Evolutionary conservation across 2,329 filamentous ascomycete species (phyloP).

Genomic region (Dothistroma pini): DNA sequence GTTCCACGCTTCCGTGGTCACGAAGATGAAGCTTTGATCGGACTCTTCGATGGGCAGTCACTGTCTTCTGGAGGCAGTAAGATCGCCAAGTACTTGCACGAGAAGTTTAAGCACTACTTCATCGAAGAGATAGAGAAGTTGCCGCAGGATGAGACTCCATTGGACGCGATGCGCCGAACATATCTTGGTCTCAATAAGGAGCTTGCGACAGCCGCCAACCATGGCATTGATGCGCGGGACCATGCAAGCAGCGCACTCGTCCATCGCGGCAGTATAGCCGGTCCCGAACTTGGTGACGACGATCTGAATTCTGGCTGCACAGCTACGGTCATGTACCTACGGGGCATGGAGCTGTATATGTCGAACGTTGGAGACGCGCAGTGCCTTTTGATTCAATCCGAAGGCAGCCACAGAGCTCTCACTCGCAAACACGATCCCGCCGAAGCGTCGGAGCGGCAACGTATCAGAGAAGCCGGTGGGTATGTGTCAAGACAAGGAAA

Average conservation of each 20-base stretch:
- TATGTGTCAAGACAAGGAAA: slow-evolving; percentile 94
- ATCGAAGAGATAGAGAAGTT: slow-evolving; percentile 73
- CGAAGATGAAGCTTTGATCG: slow-evolving; percentile 84
- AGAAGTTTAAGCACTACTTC: slow-evolving; percentile 88
- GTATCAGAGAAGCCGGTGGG: slow-evolving; percentile 90
- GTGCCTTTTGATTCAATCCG: slow-evolving; percentile 88
- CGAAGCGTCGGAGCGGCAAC: slow-evolving; percentile 74
- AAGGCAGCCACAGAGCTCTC: slow-evolving; percentile 76
- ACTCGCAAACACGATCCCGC: slow-evolving; percentile 93
- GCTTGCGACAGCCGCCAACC: slow-evolving; percentile 76
- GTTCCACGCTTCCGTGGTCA: slow-evolving; percentile 87
- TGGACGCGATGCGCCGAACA: slow-evolving; percentile 78
- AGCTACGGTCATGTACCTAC: slow-evolving; percentile 85
- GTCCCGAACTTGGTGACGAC: slow-evolving; percentile 78
- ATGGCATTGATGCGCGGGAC: slow-evolving; percentile 71
- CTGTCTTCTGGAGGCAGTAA: slow-evolving; percentile 86
- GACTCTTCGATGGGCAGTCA: slow-evolving; percentile 95
- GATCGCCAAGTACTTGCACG: slow-evolving; percentile 93
- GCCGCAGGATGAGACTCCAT: slow-evolving; percentile 64
- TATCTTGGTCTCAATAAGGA: slow-evolving; percentile 94
- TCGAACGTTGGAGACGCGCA: slow-evolving; percentile 95
- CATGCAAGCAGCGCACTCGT: slow-evolving; percentile 47
- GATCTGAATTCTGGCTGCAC: slow-evolving; percentile 88
- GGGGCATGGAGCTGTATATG: slow-evolving; percentile 85
- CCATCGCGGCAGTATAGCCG: slow-evolving; percentile 67